Conservation (phyloP, 2,329 filamentous ascomycete species). For the Fusarium guadeloupense region DNA sequence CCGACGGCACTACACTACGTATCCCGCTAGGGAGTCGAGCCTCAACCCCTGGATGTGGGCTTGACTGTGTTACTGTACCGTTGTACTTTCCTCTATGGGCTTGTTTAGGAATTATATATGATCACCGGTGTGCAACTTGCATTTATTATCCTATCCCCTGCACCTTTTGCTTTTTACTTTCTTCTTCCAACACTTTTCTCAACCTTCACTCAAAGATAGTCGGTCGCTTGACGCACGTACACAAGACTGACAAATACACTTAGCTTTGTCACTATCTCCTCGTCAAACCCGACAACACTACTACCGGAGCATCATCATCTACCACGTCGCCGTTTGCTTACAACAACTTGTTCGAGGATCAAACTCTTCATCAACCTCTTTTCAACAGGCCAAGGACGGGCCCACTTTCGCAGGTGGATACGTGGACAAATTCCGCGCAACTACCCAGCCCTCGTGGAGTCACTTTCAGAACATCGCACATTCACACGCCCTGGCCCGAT, state of each 20-base stretch:
- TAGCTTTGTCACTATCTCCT: conserved; percentile 24
- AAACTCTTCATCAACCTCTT: conserved; percentile 26
- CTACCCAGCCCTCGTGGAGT: conserved; percentile 41
- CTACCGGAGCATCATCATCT: conserved; percentile 6
- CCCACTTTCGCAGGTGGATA: conserved; percentile 33
- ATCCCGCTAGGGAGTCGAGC: conserved; percentile 42
- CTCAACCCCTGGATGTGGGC: conserved; percentile 41
- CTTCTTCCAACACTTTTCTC: background rate
- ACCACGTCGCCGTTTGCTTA: conserved; percentile 22
- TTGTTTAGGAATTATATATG: conserved; percentile 43
- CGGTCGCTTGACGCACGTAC: background rate
- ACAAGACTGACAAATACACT: conserved; percentile 20
- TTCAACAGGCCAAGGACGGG: conserved; percentile 35
- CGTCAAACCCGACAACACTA: conserved; percentile 17
- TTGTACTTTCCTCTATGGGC: conserved; percentile 30
- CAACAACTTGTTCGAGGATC: conserved; percentile 16
- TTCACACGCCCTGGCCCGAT: conserved; percentile 39
- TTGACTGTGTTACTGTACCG: conserved; percentile 37
- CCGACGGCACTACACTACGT: conserved; percentile 42
- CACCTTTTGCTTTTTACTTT: conserved; percentile 9
- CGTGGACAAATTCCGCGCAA: conserved; percentile 43
- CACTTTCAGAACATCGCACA: conserved; percentile 35
- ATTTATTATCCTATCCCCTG: conserved; percentile 11
- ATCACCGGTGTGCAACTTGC: conserved; percentile 30
- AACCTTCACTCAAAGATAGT: background rate